Base-by-base conservation (phyloP, 768 basidiomycete species). In the Boletellus ananas region DNA sequence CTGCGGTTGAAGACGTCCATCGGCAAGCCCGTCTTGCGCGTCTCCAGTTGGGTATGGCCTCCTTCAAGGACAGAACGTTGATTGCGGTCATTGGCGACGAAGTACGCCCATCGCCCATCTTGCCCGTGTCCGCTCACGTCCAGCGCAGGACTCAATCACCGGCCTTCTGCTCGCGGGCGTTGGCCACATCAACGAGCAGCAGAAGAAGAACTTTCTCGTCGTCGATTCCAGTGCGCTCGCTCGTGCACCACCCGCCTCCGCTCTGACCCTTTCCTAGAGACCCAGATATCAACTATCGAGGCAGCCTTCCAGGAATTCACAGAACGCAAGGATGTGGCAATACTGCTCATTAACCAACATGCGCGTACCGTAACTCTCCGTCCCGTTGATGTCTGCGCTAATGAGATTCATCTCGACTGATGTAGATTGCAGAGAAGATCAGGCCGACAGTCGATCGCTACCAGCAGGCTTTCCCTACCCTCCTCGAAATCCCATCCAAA, bases 11-110 rank as follows among this genome's bases (percentile, higher is more conserved):
- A 25, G 23, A 25, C 23, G 23, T 25, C 23, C 23, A 25, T 25
- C 23, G 23, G 23, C 23, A 25, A 25, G 23, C 23, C 23, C 23
- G 23, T 25, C 23, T 25, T 4, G 23, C 23, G 23, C 23, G 23
- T 25, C 45, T 47, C 33, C 5, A 38, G 46, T 52, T 44, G 43
- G 51, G 60, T 43, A 83, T 83, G 80, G 70, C 76, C 47, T 78
- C 84, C 36, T 83, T 76, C 77, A 87, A 88, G 70, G 87, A 95
- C 70, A 81, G 95, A 48, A 87, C 79, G 53, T 74, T 98, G 36
- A 79, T 99, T 36, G 95, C 96, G 31, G 92, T 94, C 65, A 98
- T 99, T 58, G 96, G 95, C 35, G 96, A 98, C 69, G 96, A 99
- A 76, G 95, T 94, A 57, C 48, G 73, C 5, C 20, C 29, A 7